Conservation (phyloP, 2,329 filamentous ascomycete genomes). For the Ceratocystis harringtonii region DNA sequence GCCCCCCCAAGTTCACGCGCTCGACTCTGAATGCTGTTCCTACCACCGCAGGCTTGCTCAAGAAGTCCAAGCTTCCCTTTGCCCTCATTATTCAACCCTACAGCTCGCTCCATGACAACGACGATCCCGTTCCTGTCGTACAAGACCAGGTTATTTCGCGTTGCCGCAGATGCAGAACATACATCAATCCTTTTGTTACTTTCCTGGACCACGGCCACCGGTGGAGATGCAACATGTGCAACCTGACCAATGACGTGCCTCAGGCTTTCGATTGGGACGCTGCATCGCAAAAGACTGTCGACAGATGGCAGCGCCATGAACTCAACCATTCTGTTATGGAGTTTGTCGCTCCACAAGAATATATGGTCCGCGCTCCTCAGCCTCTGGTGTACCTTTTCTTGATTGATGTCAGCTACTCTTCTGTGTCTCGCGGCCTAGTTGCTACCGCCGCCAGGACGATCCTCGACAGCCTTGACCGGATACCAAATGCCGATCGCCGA, state of each 20-base stretch:
- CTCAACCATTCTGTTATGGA: constrained; percentile 95
- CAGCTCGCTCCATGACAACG: constrained; percentile 76
- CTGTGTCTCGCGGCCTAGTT: constrained; percentile 77
- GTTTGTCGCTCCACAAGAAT: constrained; percentile 95
- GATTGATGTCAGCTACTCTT: constrained; percentile 83
- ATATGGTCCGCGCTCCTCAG: constrained; percentile 96
- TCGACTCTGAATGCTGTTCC: constrained; percentile 91
- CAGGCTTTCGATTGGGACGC: constrained; percentile 98
- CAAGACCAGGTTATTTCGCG: constrained; percentile 95
- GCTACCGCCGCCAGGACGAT: constrained; percentile 90
- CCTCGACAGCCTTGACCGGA: constrained; percentile 83
- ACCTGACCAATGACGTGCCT: constrained; percentile 95
- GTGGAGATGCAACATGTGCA: constrained; percentile 99
- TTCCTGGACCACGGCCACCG: constrained; percentile 95
- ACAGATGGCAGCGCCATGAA: constrained; percentile 83
- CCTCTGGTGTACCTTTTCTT: constrained; percentile 91
- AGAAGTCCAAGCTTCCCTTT: constrained; percentile 93
- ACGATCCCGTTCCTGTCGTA: constrained; percentile 80
- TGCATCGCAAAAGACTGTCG: constrained; percentile 74
- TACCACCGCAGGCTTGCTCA: constrained; percentile 79
- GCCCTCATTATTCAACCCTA: constrained; percentile 95
- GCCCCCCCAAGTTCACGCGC: constrained; percentile 81
- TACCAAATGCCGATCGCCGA: constrained; percentile 92
- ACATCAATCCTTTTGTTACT: constrained; percentile 94
- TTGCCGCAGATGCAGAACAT: constrained; percentile 87